These are phyloP conservation scores for Candida glucosophila DNA, from an alignment of 1,139 yeast species.

Conservation along the genomic window DNA sequence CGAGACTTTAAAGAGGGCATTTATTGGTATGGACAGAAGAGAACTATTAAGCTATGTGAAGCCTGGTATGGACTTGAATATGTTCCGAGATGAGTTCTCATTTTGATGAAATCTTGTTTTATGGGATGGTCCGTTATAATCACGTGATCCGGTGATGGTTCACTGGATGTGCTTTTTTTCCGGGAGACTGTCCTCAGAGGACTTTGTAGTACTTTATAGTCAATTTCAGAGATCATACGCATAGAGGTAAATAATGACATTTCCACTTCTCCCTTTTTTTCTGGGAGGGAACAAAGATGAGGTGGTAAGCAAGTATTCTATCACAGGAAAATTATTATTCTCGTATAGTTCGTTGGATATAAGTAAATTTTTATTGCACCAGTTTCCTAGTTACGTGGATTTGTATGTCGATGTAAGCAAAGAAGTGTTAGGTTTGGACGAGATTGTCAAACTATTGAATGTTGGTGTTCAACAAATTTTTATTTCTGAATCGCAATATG, in stretches of 20 bases:
- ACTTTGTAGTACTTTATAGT: too few relatives aligned
- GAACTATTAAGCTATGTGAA: conserved; percentile 77
- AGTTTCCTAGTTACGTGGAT: conserved; percentile 24
- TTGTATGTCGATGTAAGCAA: conserved; percentile 27
- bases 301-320: conserved; percentile 19
- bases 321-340: conserved; percentile 31
- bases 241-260: conserved; percentile 20
- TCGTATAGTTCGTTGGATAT: conserved; percentile 19
- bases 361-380: conserved; percentile 27
- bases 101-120: conserved; percentile 39
- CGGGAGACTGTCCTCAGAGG: too few relatives aligned
- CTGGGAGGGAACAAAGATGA: conserved; percentile 13
- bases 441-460: conserved; percentile 50
- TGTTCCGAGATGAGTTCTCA: conserved; percentile 69
- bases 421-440: conserved; percentile 22
- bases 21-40: conserved; percentile 88
- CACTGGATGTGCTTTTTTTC: too few relatives aligned
- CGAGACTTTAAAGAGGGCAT: conserved; percentile 86
- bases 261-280: conserved; percentile 37
- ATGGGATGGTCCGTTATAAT: too few relatives aligned
- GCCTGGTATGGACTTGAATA: conserved; percentile 74
- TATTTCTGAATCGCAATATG: conserved; percentile 24
- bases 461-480: conserved; percentile 55
- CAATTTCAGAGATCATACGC: neutral
- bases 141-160: too few relatives aligned